Evolutionary conservation across 1,284 basidiomycete genomes (phyloP).

Genomic region (Rugosomyces carneus): DNA sequence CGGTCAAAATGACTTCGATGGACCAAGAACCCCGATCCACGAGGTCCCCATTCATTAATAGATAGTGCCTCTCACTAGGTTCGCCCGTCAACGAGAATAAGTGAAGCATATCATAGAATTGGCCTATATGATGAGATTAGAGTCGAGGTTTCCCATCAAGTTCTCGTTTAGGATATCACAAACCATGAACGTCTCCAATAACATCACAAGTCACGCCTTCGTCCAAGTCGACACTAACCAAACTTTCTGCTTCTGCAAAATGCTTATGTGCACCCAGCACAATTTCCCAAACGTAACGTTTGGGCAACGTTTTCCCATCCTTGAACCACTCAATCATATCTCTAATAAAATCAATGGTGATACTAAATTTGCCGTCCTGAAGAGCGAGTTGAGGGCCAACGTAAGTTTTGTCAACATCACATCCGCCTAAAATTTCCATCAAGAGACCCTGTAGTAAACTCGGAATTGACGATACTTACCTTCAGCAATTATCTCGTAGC

Average conservation of each 20-base stretch:
- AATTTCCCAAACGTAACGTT: slow-evolving; percentile 94
- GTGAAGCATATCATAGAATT: slow-evolving; percentile 93
- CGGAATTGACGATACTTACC: slow-evolving; percentile 35
- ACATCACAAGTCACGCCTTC: slow-evolving; percentile 85
- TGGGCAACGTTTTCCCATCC: slow-evolving; percentile 80
- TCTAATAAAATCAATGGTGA: slow-evolving; percentile 76
- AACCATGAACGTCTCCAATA: slow-evolving; percentile 88
- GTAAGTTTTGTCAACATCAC: slow-evolving; percentile 67
- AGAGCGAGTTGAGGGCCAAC: slow-evolving; percentile 58
- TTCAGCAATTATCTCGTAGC: slow-evolving; percentile 73
- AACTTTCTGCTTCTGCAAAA: slow-evolving; percentile 73
- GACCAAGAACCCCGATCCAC: slow-evolving; percentile 98
- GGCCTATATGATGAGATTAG: slow-evolving; percentile 46
- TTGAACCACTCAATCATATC: slow-evolving; percentile 93
- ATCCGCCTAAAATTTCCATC: slow-evolving; percentile 44
- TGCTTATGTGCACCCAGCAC: slow-evolving; percentile 79
- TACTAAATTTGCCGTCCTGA: slow-evolving; percentile 61
- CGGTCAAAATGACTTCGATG: slow-evolving; percentile 90
- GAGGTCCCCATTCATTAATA: slow-evolving; percentile 94
- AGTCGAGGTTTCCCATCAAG: neutral
- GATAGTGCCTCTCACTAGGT: slow-evolving; percentile 75
- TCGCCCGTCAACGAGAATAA: slow-evolving; percentile 82
- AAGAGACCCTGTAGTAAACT: neutral
- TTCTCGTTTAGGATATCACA: slow-evolving; percentile 18
- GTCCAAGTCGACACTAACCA: slow-evolving; percentile 76